Conservation (phyloP, 2,329 filamentous ascomycete species). For the Trichoderma sp. region DNA sequence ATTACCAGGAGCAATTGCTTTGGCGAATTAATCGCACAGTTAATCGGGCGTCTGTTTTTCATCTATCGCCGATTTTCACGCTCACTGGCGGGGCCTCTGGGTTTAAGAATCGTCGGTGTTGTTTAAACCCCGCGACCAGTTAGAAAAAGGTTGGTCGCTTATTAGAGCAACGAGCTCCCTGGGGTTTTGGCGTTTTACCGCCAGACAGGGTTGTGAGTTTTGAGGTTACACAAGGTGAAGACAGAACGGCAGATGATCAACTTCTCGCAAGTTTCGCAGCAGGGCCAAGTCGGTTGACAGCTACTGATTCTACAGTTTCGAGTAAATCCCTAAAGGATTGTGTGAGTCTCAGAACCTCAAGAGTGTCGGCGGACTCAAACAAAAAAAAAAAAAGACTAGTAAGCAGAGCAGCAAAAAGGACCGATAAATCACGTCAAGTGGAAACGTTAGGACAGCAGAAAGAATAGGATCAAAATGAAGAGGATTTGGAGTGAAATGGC, state of each 20-base stretch:
- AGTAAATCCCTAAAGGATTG: not conserved
- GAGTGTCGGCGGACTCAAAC: no score
- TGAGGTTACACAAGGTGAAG: not conserved
- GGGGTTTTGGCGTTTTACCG: not conserved
- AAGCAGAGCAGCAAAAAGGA: not conserved
- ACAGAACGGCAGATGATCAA: not conserved
- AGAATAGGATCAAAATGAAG: not conserved
- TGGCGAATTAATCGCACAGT: not conserved
- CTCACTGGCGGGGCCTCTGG: not conserved
- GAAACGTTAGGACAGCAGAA: not conserved
- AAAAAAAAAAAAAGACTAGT: not conserved
- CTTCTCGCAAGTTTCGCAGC: accelerated
- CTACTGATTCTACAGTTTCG: not conserved
- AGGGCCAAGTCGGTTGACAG: not conserved
- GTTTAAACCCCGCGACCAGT: not conserved
- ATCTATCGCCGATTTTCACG: not conserved
- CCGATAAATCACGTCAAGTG: not conserved
- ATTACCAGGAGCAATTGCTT: not conserved
- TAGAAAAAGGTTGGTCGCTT: not conserved
- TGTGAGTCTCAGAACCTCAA: no score
- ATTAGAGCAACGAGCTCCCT: not conserved
- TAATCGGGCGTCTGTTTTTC: not conserved
- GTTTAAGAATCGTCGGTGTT: not conserved
- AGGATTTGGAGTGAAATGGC: not conserved
- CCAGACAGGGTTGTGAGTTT: not conserved